Conservation (phyloP, 768 basidiomycete species). For the Lentinula sp. region DNA sequence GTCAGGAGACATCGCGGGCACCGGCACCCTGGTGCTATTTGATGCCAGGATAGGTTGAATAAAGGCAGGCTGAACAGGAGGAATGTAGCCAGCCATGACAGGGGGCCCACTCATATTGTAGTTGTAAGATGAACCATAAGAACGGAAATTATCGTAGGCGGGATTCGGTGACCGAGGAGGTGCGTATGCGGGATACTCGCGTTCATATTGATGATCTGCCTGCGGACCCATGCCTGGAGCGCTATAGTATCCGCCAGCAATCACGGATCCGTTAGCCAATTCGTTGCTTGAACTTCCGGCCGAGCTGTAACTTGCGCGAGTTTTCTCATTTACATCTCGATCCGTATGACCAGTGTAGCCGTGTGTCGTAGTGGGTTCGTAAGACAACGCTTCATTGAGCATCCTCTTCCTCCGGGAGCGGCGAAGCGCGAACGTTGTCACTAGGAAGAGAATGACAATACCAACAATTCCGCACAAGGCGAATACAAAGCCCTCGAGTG, state of each 20-base stretch:
- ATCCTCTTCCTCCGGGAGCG: slow-evolving; percentile 36
- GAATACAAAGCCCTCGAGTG: slow-evolving; percentile 57
- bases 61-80: neutral
- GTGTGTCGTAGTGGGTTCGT: slow-evolving; percentile 34
- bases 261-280: neutral
- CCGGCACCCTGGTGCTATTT: neutral
- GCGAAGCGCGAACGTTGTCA: slow-evolving; percentile 43
- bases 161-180: slow-evolving; percentile 1
- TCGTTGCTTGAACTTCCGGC: neutral
- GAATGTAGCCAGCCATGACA: neutral
- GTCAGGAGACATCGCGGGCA: neutral
- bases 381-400: slow-evolving; percentile 42
- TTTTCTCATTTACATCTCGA: slow-evolving; percentile 18
- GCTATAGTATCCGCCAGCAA: neutral
- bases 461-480: slow-evolving; percentile 41
- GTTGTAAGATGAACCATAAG: neutral
- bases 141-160: slow-evolving; percentile 1
- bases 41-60: neutral
- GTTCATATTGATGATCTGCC: neutral
- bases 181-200: neutral
- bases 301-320: slow-evolving; percentile 19
- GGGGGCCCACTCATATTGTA: neutral
- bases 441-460: slow-evolving; percentile 37
- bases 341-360: slow-evolving; percentile 20
- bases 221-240: neutral